Evolutionary conservation across 805 yeast species (phyloP).

Genomic region (Wickerhamiella hasegawae): DNA sequence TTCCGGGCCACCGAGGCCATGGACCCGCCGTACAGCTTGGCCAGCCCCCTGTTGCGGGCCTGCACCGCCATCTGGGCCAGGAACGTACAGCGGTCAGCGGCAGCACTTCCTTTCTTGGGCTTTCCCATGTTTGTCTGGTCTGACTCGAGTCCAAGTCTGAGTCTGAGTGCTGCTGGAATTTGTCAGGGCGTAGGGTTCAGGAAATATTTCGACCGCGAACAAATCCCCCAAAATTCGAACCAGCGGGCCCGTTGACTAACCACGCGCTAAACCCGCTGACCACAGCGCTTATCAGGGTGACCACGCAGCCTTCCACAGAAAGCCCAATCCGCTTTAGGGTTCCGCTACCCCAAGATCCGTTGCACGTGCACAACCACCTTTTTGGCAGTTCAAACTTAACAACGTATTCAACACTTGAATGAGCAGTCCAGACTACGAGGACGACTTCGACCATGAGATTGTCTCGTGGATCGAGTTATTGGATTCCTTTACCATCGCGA

Average conservation of each 20-base stretch:
- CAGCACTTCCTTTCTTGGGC: conserved; percentile 11
- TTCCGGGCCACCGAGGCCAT: conserved; percentile 50
- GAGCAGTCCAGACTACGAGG: conserved; percentile 3
- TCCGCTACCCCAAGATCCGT: too few species aligned
- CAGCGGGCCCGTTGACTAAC: too few species aligned
- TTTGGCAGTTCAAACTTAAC: neutral
- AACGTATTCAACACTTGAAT: neutral
- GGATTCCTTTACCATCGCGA: conserved; percentile 19
- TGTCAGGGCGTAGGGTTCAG: too few species aligned
- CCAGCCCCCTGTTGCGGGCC: conserved; percentile 22
- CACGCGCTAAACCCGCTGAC: too few species aligned
- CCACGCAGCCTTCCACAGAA: conserved; percentile 38
- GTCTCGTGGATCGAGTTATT: conserved; percentile 22
- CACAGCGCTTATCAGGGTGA: too few species aligned
- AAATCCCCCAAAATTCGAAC: too few species aligned
- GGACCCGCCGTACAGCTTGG: conserved; percentile 38
- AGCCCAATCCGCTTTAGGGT: too few species aligned
- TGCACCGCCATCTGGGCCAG: conserved; percentile 20
- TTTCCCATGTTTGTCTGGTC: too few species aligned
- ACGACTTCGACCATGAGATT: conserved; percentile 14
- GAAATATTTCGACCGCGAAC: too few species aligned
- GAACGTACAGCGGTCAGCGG: conserved; percentile 18
- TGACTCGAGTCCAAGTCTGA: too few species aligned
- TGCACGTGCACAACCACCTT: neutral
- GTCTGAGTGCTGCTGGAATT: too few species aligned